phyloP scores from a whole-genome alignment of 2,329 filamentous ascomycete genomes.

The Fusarium avenaceum region DNA sequence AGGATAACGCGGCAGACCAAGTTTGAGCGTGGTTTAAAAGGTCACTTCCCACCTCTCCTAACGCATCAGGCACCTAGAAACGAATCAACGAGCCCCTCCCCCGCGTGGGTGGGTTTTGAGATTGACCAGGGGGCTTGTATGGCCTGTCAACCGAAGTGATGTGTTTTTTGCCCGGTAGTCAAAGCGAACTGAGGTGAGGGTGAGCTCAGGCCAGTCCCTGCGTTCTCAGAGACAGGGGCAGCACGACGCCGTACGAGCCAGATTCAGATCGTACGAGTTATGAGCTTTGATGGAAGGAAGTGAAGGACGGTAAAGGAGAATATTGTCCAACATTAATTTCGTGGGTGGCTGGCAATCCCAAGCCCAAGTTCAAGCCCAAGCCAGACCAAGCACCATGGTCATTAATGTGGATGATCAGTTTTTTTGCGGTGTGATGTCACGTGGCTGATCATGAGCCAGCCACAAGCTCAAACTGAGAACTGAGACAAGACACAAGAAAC shows the following conservation, averaged over 20 bases:
- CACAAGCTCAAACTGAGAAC: conserved; percentile 8
- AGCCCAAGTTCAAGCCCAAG: conserved; percentile 1
- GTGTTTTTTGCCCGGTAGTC: conserved; percentile 20
- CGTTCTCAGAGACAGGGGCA: conserved; percentile 11
- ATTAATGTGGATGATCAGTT: conserved; percentile 33
- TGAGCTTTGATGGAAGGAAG: conserved; percentile 1
- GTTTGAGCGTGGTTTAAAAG: conserved; percentile 42
- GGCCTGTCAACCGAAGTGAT: conserved; percentile 33
- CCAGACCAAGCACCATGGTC: background rate
- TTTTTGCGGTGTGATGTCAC: conserved; percentile 50
- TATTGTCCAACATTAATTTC: conserved; percentile 24
- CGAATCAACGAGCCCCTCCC: conserved; percentile 48
- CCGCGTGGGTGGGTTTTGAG: conserved; percentile 44
- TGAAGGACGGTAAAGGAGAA: conserved; percentile 27
- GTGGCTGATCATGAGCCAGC: conserved; percentile 38
- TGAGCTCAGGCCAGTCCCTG: conserved; percentile 36
- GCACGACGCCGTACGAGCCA: conserved; percentile 34
- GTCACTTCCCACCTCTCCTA: conserved; percentile 43
- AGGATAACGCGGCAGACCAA: conserved; percentile 47
- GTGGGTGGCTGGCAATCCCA: conserved; percentile 39
- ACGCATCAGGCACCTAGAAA: conserved; percentile 44
- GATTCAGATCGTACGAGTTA: conserved; percentile 43
- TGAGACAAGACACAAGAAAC: conserved; percentile 17
- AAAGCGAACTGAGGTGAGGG: conserved; percentile 27
- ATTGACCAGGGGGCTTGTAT: conserved; percentile 32